A percentile compares a stretch with the other conserved stretches of the same genome.
Conservation (phyloP, 139 green algal genomes). For the Nannochloris sp. region DNA sequence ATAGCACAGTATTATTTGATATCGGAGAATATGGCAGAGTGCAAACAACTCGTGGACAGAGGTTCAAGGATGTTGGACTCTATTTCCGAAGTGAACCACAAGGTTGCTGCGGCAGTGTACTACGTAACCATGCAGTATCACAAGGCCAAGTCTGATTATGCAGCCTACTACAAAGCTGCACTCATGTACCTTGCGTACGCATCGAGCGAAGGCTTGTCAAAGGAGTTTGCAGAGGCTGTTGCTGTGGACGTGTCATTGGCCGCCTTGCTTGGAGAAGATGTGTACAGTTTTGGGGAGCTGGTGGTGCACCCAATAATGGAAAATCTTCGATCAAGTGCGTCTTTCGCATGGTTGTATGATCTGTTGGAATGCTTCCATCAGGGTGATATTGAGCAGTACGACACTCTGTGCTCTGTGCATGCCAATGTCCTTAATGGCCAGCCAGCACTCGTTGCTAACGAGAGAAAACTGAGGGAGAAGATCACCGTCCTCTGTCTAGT, state of each 20-base stretch:
- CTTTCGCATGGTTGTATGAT: slow-evolving; percentile 78
- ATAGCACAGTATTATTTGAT: slow-evolving; percentile 78
- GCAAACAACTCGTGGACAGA: slow-evolving; percentile 61
- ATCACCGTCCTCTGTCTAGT: slow-evolving; percentile 81
- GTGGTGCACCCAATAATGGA: slow-evolving; percentile 93
- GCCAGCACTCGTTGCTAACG: slow-evolving; percentile 84
- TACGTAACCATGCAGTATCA: slow-evolving; percentile 74
- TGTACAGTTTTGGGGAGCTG: slow-evolving; percentile 98
- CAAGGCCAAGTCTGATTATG: slow-evolving; percentile 79
- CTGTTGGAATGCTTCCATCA: slow-evolving; percentile 78
- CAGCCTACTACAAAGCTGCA: slow-evolving; percentile 68
- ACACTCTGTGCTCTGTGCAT: slow-evolving; percentile 74
- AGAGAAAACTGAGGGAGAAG: slow-evolving; percentile 86
- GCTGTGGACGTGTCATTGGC: slow-evolving; percentile 90
- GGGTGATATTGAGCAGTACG: slow-evolving; percentile 87
- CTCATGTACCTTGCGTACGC: slow-evolving; percentile 91
- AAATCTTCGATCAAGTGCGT: slow-evolving; percentile 45
- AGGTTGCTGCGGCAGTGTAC: slow-evolving; percentile 76
- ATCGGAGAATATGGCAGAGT: slow-evolving; percentile 47
- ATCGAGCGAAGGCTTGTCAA: slow-evolving; percentile 62
- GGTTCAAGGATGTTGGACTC: slow-evolving; percentile 44
- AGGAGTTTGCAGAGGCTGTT: slow-evolving; percentile 66
- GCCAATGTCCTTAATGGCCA: slow-evolving; percentile 74
- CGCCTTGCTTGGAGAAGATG: slow-evolving; percentile 85
- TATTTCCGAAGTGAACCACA: slow-evolving; percentile 71